Conservation (phyloP, 768 basidiomycete genomes). For the Harrya chromipes region DNA sequence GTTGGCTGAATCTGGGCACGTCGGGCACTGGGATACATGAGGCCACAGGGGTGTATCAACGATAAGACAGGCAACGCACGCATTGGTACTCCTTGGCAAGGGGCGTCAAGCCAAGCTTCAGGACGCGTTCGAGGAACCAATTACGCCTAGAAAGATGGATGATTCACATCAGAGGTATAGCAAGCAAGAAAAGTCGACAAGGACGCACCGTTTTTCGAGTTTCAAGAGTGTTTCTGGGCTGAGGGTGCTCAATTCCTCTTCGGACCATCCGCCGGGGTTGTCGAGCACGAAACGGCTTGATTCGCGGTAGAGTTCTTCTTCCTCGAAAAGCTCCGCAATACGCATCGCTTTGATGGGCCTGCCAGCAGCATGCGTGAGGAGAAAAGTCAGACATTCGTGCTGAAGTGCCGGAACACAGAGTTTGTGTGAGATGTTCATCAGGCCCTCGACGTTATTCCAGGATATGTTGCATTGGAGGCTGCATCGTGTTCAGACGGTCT, state of each 20-base stretch:
- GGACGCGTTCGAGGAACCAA: conserved; percentile 93
- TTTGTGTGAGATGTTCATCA: conserved; percentile 89
- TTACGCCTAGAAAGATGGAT: conserved; percentile 49
- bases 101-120: conserved; percentile 84
- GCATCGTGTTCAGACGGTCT: conserved; percentile 5
- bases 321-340: conserved; percentile 86
- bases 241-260: conserved; percentile 78
- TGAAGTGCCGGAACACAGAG: conserved; percentile 81
- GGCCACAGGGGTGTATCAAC: background rate
- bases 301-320: conserved; percentile 89
- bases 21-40: conserved; percentile 52
- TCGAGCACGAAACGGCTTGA: conserved; percentile 90
- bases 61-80: conserved; percentile 42
- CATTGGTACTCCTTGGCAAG: conserved; percentile 96
- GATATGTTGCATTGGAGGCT: conserved; percentile 90
- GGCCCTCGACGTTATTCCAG: conserved; percentile 91
- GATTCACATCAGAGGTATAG: background rate
- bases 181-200: background rate
- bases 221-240: conserved; percentile 82
- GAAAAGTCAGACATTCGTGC: conserved; percentile 78
- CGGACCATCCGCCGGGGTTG: conserved; percentile 83
- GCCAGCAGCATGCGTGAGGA: conserved; percentile 90
- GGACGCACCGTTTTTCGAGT: conserved; percentile 73
- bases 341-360: conserved; percentile 90
- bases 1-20: conserved; percentile 74